Base-by-base conservation (phyloP, 805 yeast species). In the Sugiyamaella smithiae region DNA sequence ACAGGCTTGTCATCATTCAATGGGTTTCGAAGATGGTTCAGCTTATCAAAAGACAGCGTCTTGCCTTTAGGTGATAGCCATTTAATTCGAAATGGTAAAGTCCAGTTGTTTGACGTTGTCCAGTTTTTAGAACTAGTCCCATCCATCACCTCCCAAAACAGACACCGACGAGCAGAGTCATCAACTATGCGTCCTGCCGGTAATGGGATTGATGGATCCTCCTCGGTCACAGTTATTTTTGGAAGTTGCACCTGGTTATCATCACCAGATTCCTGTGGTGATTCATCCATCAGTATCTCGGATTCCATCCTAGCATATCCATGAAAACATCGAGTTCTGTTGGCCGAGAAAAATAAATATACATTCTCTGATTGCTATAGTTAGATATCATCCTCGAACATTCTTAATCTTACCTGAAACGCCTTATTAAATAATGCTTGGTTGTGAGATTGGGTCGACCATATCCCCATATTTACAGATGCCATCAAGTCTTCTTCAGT, bases 401-500 rank as follows among this genome's bases (percentile, higher is more conserved):
- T 5, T 16, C 3, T 25, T 33, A 33, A 14, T 4, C 22, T 35
- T 35, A 35, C 38, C 31, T 28, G 28, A 54, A 66, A 71, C 4
- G 73, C 74, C 20, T 57, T 52, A 52, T 71, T 69, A 55, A 70
- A 60, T 44, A 58, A 57, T n/a, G 52, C 62, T 37, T 62, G 65
- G 53, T 71, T 71, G 50, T 71, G 72, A 8, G 66, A 53, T 57
- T 70, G 74, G 23, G 75, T 70, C 3, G 71, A 63, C 74, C 74
- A 70, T 31, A 55, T 51, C 20, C 67, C 65, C 5, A 59, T 51
- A 35, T 51, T 48, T 29, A 62, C 59, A 6, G 73, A 68, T n/a
- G 60, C 54, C 36, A 65, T 64, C 23, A 70, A 57, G 46, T 70
- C 75, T 19, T 64, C 66, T 7, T 58, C 58, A 3, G 74, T 64